phyloP scores from a whole-genome alignment of 805 yeast species.

The Saitoella complicata region DNA sequence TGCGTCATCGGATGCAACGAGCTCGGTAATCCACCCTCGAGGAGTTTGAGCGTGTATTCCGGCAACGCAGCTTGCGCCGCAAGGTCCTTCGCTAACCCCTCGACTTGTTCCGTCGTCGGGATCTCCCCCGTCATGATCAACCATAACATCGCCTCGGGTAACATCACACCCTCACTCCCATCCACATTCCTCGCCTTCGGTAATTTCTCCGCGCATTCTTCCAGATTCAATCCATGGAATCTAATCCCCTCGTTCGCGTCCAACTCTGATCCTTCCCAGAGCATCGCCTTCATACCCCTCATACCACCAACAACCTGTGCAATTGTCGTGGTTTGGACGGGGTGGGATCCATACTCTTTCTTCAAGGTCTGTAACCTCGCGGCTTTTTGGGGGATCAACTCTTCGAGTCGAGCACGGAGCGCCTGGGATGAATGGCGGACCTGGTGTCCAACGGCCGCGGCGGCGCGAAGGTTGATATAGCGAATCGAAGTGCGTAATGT shows the following conservation, averaged over 20 bases:
- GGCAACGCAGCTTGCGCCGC: constrained; percentile 55
- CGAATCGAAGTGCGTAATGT: too few relatives aligned
- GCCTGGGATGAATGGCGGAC: too few relatives aligned
- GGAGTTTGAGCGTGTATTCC: constrained; percentile 39
- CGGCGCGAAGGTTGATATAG: too few relatives aligned
- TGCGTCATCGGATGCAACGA: constrained; percentile 76
- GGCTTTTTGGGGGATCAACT: too few relatives aligned
- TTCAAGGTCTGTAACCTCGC: too few relatives aligned
- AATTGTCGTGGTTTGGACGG: constrained; percentile 17
- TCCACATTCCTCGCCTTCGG: constrained; percentile 29
- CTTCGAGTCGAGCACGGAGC: too few relatives aligned
- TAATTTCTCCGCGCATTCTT: constrained; percentile 48
- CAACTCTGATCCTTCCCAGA: constrained; percentile 63
- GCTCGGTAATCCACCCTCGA: constrained; percentile 43
- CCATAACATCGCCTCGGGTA: constrained; percentile 58
- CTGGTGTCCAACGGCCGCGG: too few relatives aligned
- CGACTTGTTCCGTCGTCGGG: constrained; percentile 45
- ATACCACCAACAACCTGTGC: constrained; percentile 46
- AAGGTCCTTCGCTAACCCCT: constrained; percentile 40
- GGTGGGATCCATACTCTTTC: too few relatives aligned
- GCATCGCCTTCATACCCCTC: constrained; percentile 58
- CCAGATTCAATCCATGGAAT: constrained; percentile 61
- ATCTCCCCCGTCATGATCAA: constrained; percentile 56
- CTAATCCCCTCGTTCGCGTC: constrained; percentile 62
- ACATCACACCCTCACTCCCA: constrained; percentile 39